Evolutionary conservation across 1,284 basidiomycete species (phyloP), one percentile per base, ranked within the genome.

Genomic region (Boletellus deceptivus): DNA sequence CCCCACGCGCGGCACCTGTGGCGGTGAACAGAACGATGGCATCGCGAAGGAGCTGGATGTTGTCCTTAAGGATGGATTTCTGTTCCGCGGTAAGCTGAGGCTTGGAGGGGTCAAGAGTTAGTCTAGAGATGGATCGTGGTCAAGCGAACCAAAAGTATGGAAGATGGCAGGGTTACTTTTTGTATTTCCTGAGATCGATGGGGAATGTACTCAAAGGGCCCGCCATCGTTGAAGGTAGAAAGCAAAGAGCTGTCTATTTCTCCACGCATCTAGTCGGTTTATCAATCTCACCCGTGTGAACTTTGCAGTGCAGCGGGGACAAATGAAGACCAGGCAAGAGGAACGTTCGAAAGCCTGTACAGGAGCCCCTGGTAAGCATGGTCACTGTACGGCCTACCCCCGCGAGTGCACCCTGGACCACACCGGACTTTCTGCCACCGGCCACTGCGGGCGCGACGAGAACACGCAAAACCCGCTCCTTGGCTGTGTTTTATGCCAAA

Each of bases 1-100:
- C 87, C 46, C 89, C 89, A 47, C 89, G 77, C 2, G 88, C 89
- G 49, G 89, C 80, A 55, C 86, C 90, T 11, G 85, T 86, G 3
- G 89, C 84, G 3, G 90, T 91, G 70, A 92, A 92, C 48, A 89
- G 74, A 24, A 92, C 83, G 58, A 92, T 89, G 11, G 79, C 82
- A 82, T 92, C 90, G 52, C 90, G 83, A 59, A 91, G 74, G 27
- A 92, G 75, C 65, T 86, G 80, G 60, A 91, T 86, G 70, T 92
- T 91, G 49, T 74, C 70, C 58, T 75, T 67, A 59, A 92, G 72
- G n/a, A 70, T 71, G 3, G 74, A 60, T 57, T 76, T 83, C 64
- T 92, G 75, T 52, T 85, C 79, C 20, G 67, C 63, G 0, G 82
- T 77, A 41, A 91, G 76, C 62, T 77, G 73, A 14, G 81, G 75